Evolutionary conservation across 345 rosid genomes (phyloP).

Genomic region (Rhodamnia argentea): DNA sequence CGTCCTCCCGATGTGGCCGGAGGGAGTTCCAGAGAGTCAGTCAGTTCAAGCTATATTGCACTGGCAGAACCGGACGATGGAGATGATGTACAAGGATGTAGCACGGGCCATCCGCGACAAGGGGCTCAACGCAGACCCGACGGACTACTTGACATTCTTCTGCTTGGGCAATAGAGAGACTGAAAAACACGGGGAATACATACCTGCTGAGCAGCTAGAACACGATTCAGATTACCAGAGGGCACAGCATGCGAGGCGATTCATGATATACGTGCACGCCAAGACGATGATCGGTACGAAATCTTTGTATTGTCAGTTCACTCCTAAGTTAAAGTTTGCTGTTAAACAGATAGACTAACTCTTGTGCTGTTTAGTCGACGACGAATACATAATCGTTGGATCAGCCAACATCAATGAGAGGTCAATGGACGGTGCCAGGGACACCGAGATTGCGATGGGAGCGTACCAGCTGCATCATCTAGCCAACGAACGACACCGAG

Average conservation of each 20-base stretch:
- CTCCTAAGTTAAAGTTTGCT: background rate
- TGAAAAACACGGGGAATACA: conserved; percentile 14
- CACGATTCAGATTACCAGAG: conserved; percentile 21
- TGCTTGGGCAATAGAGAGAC: conserved; percentile 41
- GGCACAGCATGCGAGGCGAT: conserved; percentile 40
- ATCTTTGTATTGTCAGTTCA: background rate
- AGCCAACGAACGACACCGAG: conserved; percentile 1
- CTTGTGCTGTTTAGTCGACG: conserved; percentile 21
- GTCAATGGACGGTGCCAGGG: conserved; percentile 46
- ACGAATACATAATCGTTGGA: conserved; percentile 36
- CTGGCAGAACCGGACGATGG: conserved; percentile 45
- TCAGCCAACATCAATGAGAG: conserved; percentile 49
- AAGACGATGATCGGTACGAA: conserved; percentile 46
- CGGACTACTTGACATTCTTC: conserved; percentile 40
- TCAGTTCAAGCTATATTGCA: conserved; percentile 42
- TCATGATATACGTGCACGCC: conserved; percentile 55
- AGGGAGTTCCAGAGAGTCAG: conserved; percentile 36
- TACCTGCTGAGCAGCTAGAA: conserved; percentile 24
- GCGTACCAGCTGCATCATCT: conserved; percentile 35
- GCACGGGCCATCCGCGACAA: conserved; percentile 21
- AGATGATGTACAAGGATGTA: conserved; percentile 44
- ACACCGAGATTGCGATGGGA: conserved; percentile 46
- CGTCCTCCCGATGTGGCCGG: conserved; percentile 59
- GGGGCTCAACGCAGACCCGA: conserved; percentile 27
- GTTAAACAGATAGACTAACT: background rate